Base-by-base conservation (phyloP, 2,329 filamentous ascomycete species). In the Talaromyces sp. region DNA sequence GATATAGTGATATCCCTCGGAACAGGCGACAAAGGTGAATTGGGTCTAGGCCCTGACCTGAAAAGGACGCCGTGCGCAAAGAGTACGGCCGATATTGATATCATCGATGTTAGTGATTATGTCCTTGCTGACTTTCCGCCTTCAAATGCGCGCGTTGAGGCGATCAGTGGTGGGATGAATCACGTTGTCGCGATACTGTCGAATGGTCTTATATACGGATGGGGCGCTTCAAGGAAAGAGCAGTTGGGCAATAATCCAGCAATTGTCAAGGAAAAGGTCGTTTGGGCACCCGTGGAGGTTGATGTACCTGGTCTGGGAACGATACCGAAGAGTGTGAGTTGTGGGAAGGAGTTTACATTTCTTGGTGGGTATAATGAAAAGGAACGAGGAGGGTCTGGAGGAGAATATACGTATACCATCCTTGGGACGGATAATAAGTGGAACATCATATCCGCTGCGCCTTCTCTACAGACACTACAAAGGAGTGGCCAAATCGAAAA, bases 301-400 rank as follows among this genome's bases (percentile, higher is more conserved):
- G 76, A 78, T 77, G 2, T 54, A n/a, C n/a, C 21, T 73, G 84
- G 1, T 7, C 18, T 31, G n/a, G 9, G 8, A 2, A 1, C 1
- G 11, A 9, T 76, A n/a, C 88, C 88, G 1, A 75, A 76, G 12
- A 82, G 84, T 66, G 91, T 86, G 1, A 86, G 89, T 0, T 96
- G 92, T 73, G 93, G 93, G 8, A 86, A 90, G 65, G 91, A 97
- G 65, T 93, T 96, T 69, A 96, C 92, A 0, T 90, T 88, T 70
- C 73, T 97, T 5, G 81, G 91, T 25, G 79, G 82, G 6, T 33
- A 33, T 28, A 35, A 21, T 5, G 2, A 37, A 18, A 16, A 28
- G 23, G 25, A 5, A 18, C 2, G 25, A 4, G 25, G 4, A 5
- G 6, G 1, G 6, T 14, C 33, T 16, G 56, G 12, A 39, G 35